phyloP scores from a whole-genome alignment of 805 yeast species.

The Saccharomycopsis olivae region DNA sequence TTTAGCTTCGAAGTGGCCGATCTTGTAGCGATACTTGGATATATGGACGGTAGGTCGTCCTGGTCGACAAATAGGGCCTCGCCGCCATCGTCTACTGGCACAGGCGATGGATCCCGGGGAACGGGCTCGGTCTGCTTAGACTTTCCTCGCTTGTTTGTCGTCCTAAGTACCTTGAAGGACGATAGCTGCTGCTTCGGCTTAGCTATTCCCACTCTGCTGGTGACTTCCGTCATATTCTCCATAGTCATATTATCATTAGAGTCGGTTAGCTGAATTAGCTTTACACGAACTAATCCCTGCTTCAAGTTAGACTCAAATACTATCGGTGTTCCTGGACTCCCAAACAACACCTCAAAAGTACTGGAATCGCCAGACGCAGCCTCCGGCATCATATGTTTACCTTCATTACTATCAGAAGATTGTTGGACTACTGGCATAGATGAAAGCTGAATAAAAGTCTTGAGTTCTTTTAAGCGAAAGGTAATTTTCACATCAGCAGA shows the following conservation, averaged over 20 bases:
- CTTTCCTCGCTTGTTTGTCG: too few species aligned
- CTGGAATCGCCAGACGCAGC: neutral
- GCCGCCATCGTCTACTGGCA: too few species aligned
- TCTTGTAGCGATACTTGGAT: too few species aligned
- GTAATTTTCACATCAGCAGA: constrained; percentile 6
- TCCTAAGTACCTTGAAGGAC: too few species aligned
- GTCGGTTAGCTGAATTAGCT: constrained; percentile 13
- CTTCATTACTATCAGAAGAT: constrained; percentile 1
- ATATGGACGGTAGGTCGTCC: too few species aligned
- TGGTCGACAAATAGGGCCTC: too few species aligned
- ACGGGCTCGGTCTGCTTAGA: too few species aligned
- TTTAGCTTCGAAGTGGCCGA: too few species aligned
- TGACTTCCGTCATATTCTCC: neutral
- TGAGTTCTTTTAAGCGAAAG: constrained; percentile 12
- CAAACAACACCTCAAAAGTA: constrained; percentile 13
- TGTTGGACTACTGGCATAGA: neutral
- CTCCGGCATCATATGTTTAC: neutral
- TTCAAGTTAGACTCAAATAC: constrained; percentile 12
- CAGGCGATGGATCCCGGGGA: too few species aligned
- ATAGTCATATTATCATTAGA: constrained; percentile 1
- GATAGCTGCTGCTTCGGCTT: too few species aligned
- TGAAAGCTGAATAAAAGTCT: constrained; percentile 7
- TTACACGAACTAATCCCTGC: constrained; percentile 4
- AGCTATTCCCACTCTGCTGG: too few species aligned
- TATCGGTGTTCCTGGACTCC: constrained; percentile 9